Conservation (phyloP, 108 stramenopile genomes). For the Cyclotella choctawhatcheeana region DNA sequence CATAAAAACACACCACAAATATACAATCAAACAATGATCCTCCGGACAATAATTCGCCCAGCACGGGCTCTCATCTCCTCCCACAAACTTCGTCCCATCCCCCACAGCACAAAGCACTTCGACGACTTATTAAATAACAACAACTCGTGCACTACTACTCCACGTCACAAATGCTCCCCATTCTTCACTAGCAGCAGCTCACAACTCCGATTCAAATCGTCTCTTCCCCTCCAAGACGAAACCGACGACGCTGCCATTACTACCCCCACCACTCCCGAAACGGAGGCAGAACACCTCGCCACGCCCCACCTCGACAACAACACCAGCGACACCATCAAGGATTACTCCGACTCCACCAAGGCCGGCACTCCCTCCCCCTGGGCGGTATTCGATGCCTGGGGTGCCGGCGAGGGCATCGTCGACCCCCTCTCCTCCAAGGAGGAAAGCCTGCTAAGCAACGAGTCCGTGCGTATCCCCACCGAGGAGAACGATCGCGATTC, state of each 20-base stretch:
- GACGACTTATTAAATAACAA: neutral
- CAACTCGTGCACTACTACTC: neutral
- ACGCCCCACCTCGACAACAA: constrained; percentile 52
- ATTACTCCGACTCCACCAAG: constrained; percentile 56
- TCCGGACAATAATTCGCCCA: neutral
- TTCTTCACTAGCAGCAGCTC: no score
- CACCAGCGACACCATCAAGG: constrained; percentile 37
- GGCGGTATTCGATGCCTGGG: constrained; percentile 94
- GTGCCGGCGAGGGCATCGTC: constrained; percentile 66
- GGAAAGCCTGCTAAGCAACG: constrained; percentile 49
- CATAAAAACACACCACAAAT: neutral
- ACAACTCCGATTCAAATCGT: constrained; percentile 4
- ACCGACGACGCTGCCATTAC: no score
- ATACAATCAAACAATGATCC: neutral
- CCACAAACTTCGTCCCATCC: neutral
- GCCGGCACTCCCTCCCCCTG: constrained; percentile 87
- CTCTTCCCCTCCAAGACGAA: constrained; percentile 2
- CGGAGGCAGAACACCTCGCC: constrained; percentile 8
- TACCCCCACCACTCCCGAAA: no score
- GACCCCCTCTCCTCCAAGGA: constrained; percentile 55
- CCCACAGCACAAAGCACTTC: neutral
- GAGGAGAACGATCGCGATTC: constrained; percentile 33
- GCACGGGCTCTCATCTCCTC: neutral
- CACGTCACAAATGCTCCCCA: no score
- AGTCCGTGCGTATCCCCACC: constrained; percentile 76